Conservation (phyloP, 768 basidiomycete genomes). For the Dacryopinax primogenitus region DNA sequence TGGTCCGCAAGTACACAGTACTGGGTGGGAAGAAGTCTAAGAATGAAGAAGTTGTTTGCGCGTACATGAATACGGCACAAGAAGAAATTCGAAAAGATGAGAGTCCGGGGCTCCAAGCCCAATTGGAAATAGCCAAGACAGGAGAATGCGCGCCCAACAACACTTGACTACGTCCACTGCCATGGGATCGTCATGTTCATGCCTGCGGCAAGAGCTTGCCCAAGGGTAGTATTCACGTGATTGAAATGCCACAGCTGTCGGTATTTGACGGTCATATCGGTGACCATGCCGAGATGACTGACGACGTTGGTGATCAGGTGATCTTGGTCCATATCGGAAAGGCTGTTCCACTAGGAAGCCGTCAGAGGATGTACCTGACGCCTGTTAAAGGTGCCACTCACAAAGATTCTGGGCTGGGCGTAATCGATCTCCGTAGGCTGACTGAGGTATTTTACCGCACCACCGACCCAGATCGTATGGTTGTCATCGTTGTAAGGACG, state of each 20-base stretch:
- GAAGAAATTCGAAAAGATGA: no score
- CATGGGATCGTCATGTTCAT: constrained; percentile 1
- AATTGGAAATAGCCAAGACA: not conserved
- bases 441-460: constrained; percentile 30
- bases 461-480: constrained; percentile 33
- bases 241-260: constrained; percentile 29
- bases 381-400: not conserved
- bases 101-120: not conserved
- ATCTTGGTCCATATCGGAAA: constrained; percentile 47
- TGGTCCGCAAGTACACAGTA: no score
- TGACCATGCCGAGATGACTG: constrained; percentile 48
- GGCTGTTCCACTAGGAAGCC: constrained; percentile 49
- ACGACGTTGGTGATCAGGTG: constrained; percentile 44
- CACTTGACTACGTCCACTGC: not conserved
- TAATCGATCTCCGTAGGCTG: constrained; percentile 54
- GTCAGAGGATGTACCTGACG: not conserved
- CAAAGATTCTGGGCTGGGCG: constrained; percentile 44
- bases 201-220: constrained; percentile 24
- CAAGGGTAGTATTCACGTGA: constrained; percentile 30
- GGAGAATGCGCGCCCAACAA: not conserved
- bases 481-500: constrained; percentile 31
- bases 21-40: no score
- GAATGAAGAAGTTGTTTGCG: not conserved
- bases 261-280: constrained; percentile 40
- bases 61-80: not conserved